phyloP scores from a whole-genome alignment of 2,329 filamentous ascomycete genomes.

The Colletotrichum sp. region DNA sequence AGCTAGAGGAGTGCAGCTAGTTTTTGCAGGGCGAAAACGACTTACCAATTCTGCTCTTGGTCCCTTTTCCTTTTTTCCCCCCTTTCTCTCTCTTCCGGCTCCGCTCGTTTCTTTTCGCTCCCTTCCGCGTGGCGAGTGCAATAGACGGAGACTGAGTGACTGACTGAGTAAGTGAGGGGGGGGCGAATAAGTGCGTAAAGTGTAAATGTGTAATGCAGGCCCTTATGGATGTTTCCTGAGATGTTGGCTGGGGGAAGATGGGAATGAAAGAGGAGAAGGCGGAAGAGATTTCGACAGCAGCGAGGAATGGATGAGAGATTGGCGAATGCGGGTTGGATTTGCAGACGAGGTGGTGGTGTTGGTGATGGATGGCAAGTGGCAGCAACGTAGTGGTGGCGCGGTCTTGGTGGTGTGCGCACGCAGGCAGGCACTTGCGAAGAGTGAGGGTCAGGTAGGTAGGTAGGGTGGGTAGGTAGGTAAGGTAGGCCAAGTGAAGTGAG shows the following conservation, averaged over 20 bases:
- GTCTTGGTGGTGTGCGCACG: neutral
- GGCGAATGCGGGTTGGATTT: slow-evolving; percentile 14
- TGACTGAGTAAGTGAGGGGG: slow-evolving; percentile 9
- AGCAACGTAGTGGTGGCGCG: neutral
- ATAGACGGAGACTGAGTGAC: neutral
- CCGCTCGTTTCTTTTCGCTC: neutral
- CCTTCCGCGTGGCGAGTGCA: neutral
- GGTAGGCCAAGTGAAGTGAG: neutral
- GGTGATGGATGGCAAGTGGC: neutral
- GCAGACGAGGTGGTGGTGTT: neutral
- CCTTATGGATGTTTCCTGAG: neutral
- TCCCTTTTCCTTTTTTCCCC: neutral
- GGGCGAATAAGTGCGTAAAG: neutral
- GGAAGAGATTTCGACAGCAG: neutral
- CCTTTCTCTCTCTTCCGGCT: neutral
- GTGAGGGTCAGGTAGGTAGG: neutral
- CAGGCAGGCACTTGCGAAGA: neutral
- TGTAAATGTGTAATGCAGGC: neutral
- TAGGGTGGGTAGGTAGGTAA: neutral
- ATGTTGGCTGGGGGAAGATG: neutral
- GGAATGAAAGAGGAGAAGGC: neutral
- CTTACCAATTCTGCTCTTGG: neutral
- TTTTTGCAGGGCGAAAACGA: neutral
- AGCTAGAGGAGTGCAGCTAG: neutral
- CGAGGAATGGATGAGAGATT: slow-evolving; percentile 7